These are phyloP conservation scores for Pythium brassicae DNA, from an alignment of 352 stramenopile species.

Conservation along the genomic window DNA sequence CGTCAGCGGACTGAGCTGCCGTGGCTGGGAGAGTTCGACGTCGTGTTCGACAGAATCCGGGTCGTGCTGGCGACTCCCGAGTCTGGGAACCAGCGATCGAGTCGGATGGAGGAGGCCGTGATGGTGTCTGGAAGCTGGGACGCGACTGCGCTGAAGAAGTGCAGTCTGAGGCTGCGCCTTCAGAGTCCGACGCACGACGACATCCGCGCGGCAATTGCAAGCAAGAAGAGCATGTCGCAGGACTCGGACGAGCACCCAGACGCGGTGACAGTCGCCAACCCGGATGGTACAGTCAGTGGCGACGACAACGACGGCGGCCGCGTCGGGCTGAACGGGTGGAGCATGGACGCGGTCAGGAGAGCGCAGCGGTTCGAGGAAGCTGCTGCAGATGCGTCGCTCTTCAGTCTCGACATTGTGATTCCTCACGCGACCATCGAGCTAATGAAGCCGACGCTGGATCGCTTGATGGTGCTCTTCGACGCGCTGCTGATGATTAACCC, in stretches of 20 bases:
- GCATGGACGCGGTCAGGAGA: slow-evolving; percentile 52
- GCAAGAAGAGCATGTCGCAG: slow-evolving; percentile 70
- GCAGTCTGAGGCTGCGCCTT: slow-evolving; percentile 40
- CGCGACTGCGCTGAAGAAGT: slow-evolving; percentile 29
- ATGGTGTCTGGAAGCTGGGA: slow-evolving; percentile 38
- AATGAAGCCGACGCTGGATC: slow-evolving; percentile 64
- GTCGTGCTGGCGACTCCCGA: slow-evolving; percentile 47
- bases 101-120: slow-evolving; percentile 33
- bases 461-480: slow-evolving; percentile 83
- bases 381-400: slow-evolving; percentile 44
- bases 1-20: slow-evolving; percentile 23
- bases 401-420: slow-evolving; percentile 56
- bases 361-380: slow-evolving; percentile 59
- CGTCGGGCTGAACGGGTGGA: slow-evolving; percentile 81
- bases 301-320: slow-evolving; percentile 80
- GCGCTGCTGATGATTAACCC: slow-evolving; percentile 84
- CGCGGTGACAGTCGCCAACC: slow-evolving; percentile 20
- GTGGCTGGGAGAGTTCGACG: slow-evolving; percentile 68
- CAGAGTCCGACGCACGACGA: slow-evolving; percentile 43
- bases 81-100: slow-evolving; percentile 48
- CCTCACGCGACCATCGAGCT: slow-evolving; percentile 51
- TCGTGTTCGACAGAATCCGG: slow-evolving; percentile 46
- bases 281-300: slow-evolving; percentile 42
- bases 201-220: slow-evolving; percentile 37
- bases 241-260: slow-evolving; percentile 54